Conservation (phyloP, 1,139 yeast genomes). For the Debaryomyces sp. region DNA sequence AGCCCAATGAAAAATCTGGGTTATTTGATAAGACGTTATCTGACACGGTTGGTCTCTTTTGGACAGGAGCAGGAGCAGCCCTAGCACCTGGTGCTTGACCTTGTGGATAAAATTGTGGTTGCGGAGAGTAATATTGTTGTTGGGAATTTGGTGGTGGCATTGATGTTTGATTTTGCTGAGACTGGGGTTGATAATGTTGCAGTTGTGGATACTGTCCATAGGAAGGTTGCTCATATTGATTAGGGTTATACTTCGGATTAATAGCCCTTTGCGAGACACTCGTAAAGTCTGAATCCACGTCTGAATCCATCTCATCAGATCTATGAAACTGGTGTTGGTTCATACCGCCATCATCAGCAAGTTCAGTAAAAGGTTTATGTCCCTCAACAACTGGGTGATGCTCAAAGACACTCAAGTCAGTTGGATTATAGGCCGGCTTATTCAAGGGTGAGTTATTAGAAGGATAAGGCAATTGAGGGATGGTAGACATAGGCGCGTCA, state of each 20-base stretch:
- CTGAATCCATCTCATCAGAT: slow-evolving; percentile 30
- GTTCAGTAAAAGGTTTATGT: slow-evolving; percentile 50
- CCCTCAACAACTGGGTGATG: slow-evolving; percentile 52
- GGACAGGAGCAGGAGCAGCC: slow-evolving; percentile 11
- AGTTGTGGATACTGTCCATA: slow-evolving; percentile 14
- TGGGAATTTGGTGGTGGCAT: slow-evolving; percentile 9
- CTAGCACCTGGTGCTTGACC: not conserved
- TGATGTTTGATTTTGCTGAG: slow-evolving; percentile 19
- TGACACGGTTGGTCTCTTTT: slow-evolving; percentile 40
- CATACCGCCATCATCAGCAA: slow-evolving; percentile 31
- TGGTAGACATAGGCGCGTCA: slow-evolving; percentile 23
- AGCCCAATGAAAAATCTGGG: slow-evolving; percentile 52
- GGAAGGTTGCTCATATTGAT: slow-evolving; percentile 14
- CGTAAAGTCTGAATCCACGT: slow-evolving; percentile 66
- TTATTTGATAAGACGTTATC: slow-evolving; percentile 52
- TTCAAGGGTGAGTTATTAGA: slow-evolving; percentile 20
- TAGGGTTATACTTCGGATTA: slow-evolving; percentile 55
- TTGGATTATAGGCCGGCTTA: slow-evolving; percentile 22
- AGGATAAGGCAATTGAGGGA: slow-evolving; percentile 28
- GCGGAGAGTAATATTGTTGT: slow-evolving; percentile 8
- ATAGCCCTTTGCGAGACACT: slow-evolving; percentile 78
- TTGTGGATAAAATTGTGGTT: slow-evolving; percentile 9
- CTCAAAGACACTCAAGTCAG: slow-evolving; percentile 37
- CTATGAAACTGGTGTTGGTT: slow-evolving; percentile 15
- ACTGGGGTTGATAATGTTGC: slow-evolving; percentile 20